A percentile compares a stretch with the other conserved stretches of the same genome.
phyloP scores from a whole-genome alignment of 179 eudicot genomes.

The Silene noctiflora region DNA sequence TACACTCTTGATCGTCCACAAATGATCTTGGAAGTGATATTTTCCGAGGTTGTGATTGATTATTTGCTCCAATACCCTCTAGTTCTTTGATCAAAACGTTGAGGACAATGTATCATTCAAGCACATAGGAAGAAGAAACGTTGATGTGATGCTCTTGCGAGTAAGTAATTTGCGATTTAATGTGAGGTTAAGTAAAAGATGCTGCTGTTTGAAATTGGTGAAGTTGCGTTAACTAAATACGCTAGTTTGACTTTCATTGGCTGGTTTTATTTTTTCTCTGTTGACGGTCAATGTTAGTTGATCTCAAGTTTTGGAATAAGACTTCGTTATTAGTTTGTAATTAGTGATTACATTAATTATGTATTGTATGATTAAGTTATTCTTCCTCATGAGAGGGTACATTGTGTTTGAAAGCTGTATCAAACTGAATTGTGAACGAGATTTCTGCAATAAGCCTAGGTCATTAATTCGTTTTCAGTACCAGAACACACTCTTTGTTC shows the following conservation, averaged over 20 bases:
- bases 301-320: neutral
- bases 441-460: too few relatives aligned
- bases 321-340: neutral
- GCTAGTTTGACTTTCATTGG: neutral
- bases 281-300: neutral
- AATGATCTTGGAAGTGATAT: neutral
- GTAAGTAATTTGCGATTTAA: too few relatives aligned
- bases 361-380: neutral
- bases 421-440: too few relatives aligned
- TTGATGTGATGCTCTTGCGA: neutral
- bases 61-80: too few relatives aligned
- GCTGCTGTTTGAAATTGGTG: neutral
- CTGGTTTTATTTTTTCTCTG: neutral
- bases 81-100: too few relatives aligned
- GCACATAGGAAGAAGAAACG: too few relatives aligned
- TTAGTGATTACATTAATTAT: neutral
- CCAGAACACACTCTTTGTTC: too few relatives aligned
- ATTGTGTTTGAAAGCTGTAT: neutral
- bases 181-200: too few relatives aligned
- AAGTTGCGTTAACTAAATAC: neutral
- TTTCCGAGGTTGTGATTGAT: too few relatives aligned
- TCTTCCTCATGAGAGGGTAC: too few relatives aligned
- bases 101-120: too few relatives aligned
- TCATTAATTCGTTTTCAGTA: too few relatives aligned
- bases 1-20: neutral